Percentiles rank a stretch among this genome's conserved stretches.
These are phyloP conservation scores for Letharia columbiana DNA, from an alignment of 495 filamentous ascomycete species.

Conservation along the genomic window DNA sequence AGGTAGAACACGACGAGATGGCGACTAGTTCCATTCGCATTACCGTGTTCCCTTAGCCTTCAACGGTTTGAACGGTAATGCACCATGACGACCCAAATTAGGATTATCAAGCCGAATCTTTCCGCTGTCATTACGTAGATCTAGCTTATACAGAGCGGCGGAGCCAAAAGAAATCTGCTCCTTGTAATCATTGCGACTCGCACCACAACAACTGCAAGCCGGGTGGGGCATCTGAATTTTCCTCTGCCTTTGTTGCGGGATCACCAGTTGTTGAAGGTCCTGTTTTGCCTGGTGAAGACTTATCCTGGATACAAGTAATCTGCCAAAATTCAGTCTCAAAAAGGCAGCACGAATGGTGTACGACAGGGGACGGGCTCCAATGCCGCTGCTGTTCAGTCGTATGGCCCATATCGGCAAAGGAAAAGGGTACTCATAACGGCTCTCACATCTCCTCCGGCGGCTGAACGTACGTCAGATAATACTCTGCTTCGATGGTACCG, in stretches of 20 bases:
- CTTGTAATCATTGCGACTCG: not conserved
- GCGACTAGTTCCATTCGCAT: too few species aligned
- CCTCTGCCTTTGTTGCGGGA: not conserved
- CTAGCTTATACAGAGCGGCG: not conserved
- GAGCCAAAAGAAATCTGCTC: not conserved
- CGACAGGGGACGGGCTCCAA: not conserved
- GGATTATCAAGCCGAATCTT: not conserved
- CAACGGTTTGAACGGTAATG: too few species aligned
- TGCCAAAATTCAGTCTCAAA: not conserved
- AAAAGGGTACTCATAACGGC: conserved; percentile 13
- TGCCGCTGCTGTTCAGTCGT: conserved; percentile 1
- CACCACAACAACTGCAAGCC: not conserved
- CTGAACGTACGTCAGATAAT: conserved; percentile 50
- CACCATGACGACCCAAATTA: not conserved
- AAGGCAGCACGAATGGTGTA: not conserved
- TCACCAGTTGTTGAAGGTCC: not conserved
- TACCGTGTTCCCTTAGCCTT: too few species aligned
- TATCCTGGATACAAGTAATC: not conserved
- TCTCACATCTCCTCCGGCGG: not conserved
- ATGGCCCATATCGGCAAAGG: conserved; percentile 17
- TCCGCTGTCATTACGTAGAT: not conserved
- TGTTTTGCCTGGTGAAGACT: not conserved
- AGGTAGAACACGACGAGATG: too few species aligned
- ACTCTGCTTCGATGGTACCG: conserved; percentile 84
- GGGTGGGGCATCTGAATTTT: not conserved